Evolutionary conservation across 768 basidiomycete genomes (phyloP), one percentile per base, ranked within the genome.

Genomic region (Clavaria fumosa): DNA sequence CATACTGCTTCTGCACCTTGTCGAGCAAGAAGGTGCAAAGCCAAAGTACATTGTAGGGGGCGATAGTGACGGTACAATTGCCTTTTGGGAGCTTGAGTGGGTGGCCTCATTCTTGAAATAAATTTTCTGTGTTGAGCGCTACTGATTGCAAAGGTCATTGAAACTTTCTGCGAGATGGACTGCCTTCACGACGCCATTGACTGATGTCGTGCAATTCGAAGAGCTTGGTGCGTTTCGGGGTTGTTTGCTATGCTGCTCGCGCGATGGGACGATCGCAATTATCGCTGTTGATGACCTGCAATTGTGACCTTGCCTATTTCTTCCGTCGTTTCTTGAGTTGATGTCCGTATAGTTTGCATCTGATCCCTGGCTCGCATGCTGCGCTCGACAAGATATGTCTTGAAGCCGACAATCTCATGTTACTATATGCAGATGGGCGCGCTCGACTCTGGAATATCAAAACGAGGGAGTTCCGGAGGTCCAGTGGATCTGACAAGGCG

Each of bases 371-470:
- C 5, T 69, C 86, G 1, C 66, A 70, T n/a, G 69, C 75, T 0
- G 72, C 75, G 0, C 60, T 96, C 14, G 56, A 60, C 23, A 55
- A 65, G 31, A 53, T 93, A 11, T 84, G 72, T 48, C 53, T 84
- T 5, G 64, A 72, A 7, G 75, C 67, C 11, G 69, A 78, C 38
- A 77, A 84, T 41, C 53, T 95, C 20, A 50, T 95, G 36, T 58
- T 91, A 4, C 55, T 80, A 1, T 96, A 96, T 53, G 62, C 62
- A 2, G 76, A 83, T 43, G 75, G 70, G 2, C 71, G 77, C 38
- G 84, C 82, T 1, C 65, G 95, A 28, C 57, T 91, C 2, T 99
- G 95, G 89, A 85, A 96, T 48, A 60, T 78, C 11, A 71, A 73
- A 43, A 80, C 77, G 0, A 69, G 69, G 40, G 90, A 95, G 47